Evolutionary conservation across 768 basidiomycete species (phyloP), one percentile per base, ranked within the genome.

Genomic region (Leccinum sublutescens): DNA sequence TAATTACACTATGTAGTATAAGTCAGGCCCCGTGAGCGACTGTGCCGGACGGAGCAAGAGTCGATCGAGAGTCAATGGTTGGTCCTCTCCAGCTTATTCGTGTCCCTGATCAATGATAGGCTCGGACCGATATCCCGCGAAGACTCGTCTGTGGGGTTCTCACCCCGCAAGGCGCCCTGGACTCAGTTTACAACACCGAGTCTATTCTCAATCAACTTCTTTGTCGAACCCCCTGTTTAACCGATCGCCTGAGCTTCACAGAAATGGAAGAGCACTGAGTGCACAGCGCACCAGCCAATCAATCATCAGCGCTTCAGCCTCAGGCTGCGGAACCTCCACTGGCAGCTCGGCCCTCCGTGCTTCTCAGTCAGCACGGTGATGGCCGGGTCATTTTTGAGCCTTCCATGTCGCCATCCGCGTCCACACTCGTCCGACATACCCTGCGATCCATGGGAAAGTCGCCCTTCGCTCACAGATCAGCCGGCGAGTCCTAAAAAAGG

Each of bases 161-260:
- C 58, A 59, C 58, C 55, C 58, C 58, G 38, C 40, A 51, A 15
- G 56, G 47, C 21, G 33, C 57, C 59, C 19, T 60, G 56, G 8
- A 6, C 19, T 45, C 19, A 19, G 43, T 19, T 45, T 43, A 43
- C 40, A 43, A 12, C n/a, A 45, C 43, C 10, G 5, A 45, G 43
- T 45, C 43, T 45, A 21, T 43, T 43, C 40, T 43, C 40, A 43
- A 43, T 43, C 40, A 43, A 19, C 40, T n/a, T n/a, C 40, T 43
- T 11, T 9, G 43, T 45, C 19, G 43, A 45, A 45, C n/a, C 43
- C 40, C 43, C 43, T 45, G n/a, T 45, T 21, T 45, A 21, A 6
- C 43, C 43, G 43, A 21, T 45, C 43, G 43, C 43, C 19, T 45
- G 19, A 45, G 11, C 19, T 19, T 19, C 43, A 45, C 43, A 45